Evolutionary conservation across 2,329 filamentous ascomycete genomes (phyloP).

Genomic region (Pseudocercospora vitis): DNA sequence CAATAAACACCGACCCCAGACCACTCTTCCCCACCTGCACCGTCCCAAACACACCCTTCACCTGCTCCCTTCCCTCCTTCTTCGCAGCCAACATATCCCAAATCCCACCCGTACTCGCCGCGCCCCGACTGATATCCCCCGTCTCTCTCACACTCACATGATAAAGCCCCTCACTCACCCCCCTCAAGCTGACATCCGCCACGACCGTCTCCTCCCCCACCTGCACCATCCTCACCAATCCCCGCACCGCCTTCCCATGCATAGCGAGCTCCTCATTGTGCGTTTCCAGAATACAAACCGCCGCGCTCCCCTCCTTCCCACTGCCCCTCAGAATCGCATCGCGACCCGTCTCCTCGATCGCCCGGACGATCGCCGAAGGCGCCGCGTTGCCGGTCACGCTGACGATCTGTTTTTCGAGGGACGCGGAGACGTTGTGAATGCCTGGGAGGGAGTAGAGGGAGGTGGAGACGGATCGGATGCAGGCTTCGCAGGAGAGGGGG

Average conservation of each 20-base stretch:
- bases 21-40: slow-evolving; percentile 75
- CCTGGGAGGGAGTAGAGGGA: slow-evolving; percentile 69
- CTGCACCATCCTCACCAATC: slow-evolving; percentile 90
- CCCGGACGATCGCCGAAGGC: slow-evolving; percentile 82
- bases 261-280: slow-evolving; percentile 60
- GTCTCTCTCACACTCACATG: slow-evolving; percentile 79
- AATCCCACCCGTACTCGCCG: slow-evolving; percentile 76
- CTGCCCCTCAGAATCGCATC: slow-evolving; percentile 93
- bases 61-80: slow-evolving; percentile 46
- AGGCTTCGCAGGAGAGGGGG: slow-evolving; percentile 85
- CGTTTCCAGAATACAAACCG: slow-evolving; percentile 94
- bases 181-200: slow-evolving; percentile 82
- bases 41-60: slow-evolving; percentile 68
- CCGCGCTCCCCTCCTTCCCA: slow-evolving; percentile 75
- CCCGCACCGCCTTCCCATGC: slow-evolving; percentile 65
- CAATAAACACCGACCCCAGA: slow-evolving; percentile 75
- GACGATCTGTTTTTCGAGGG: slow-evolving; percentile 78
- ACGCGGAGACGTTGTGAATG: slow-evolving; percentile 78
- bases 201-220: slow-evolving; percentile 76
- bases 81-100: slow-evolving; percentile 63
- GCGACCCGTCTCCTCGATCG: slow-evolving; percentile 84
- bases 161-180: slow-evolving; percentile 78
- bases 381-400: slow-evolving; percentile 85
- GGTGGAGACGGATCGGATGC: slow-evolving; percentile 80
- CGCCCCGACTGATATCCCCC: slow-evolving; percentile 82